Percentiles rank a stretch among this genome's conserved stretches.
Conservation (phyloP, 495 filamentous ascomycete genomes). For the Lasiosphaeria miniovina region DNA sequence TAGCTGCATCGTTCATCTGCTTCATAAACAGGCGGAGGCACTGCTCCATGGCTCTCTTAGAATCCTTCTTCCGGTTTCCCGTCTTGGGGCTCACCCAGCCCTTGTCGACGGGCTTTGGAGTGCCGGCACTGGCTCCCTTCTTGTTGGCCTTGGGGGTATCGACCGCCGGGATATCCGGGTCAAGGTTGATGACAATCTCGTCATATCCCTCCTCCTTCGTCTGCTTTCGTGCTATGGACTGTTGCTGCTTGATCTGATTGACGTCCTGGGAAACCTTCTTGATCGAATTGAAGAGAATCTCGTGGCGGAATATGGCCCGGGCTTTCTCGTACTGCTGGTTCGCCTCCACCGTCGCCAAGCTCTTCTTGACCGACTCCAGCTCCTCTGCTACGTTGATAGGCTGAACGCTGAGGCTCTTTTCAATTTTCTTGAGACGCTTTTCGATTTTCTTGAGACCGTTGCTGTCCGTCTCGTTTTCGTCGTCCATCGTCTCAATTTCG, state of each 20-base stretch:
- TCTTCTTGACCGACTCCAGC: not conserved
- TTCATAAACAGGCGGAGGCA: constrained; percentile 13
- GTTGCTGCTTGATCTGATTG: constrained; percentile 1
- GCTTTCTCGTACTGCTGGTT: constrained; percentile 12
- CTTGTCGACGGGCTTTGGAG: too few relatives aligned
- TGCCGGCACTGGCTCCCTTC: not conserved
- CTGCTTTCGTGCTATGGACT: not conserved
- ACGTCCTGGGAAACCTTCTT: constrained; percentile 19
- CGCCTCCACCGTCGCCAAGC: constrained; percentile 12
- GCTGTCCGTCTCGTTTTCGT: constrained; percentile 5
- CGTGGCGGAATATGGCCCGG: constrained; percentile 17
- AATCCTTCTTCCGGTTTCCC: not conserved
- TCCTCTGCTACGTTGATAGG: not conserved
- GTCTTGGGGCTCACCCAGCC: not conserved
- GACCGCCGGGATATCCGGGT: not conserved
- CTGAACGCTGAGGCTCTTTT: not conserved
- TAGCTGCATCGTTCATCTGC: constrained; percentile 19
- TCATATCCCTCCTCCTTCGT: not conserved
- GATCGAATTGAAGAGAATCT: constrained; percentile 23
- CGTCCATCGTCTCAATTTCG: not conserved
- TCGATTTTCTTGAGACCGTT: constrained; percentile 16
- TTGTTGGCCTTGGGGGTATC: not conserved
- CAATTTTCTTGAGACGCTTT: constrained; percentile 16
- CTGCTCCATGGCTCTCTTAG: constrained; percentile 22
- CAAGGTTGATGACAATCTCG: not conserved